Evolutionary conservation across 169 alveolate species (phyloP).

Genomic region (Plasmodium fragile): DNA sequence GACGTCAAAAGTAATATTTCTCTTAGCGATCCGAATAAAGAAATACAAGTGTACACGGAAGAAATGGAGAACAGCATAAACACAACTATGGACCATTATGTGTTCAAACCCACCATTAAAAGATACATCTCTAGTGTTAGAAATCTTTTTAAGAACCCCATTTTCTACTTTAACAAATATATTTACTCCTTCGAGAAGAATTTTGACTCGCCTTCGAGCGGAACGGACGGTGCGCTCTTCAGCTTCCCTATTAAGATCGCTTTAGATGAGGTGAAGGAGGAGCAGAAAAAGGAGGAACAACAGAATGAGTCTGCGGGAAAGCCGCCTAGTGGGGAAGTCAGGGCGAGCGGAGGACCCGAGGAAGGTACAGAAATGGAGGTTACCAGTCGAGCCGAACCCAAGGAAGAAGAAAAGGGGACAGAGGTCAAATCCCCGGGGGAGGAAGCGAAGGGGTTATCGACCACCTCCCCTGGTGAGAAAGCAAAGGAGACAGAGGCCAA

Average conservation of each 20-base stretch:
- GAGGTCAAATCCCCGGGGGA: not conserved
- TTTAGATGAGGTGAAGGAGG: not conserved
- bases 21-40: conserved; percentile 9
- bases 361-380: not conserved
- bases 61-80: conserved; percentile 28
- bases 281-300: not conserved
- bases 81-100: conserved; percentile 9
- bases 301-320: not conserved
- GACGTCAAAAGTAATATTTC: conserved; percentile 28
- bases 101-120: conserved; percentile 60
- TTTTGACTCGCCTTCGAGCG: not conserved
- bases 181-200: conserved; percentile 56
- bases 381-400: not conserved
- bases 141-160: conserved; percentile 36
- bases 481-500: not conserved
- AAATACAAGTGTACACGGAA: conserved; percentile 20
- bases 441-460: too few species aligned
- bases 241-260: not conserved
- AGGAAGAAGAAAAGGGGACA: not conserved
- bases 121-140: conserved; percentile 28
- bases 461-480: too few species aligned
- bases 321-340: not conserved
- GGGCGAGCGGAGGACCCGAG: not conserved
- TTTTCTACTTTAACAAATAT: conserved; percentile 65
- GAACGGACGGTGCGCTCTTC: not conserved